Evolutionary conservation across 2,329 filamentous ascomycete species (phyloP), one percentile per base, ranked within the genome.

Genomic region (Fusarium vanettenii): DNA sequence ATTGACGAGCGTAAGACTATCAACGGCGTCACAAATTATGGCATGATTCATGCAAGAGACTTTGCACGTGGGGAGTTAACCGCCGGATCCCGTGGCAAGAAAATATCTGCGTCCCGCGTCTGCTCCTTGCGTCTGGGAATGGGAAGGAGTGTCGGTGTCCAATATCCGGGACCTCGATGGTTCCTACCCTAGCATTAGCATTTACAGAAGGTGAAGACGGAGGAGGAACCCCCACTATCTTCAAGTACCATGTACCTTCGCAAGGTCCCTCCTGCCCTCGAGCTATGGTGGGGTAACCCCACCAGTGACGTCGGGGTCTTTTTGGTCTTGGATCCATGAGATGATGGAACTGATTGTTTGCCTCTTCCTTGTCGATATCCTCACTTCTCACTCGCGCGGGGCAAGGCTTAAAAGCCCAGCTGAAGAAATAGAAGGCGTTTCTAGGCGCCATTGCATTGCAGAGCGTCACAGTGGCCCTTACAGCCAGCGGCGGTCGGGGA

Each of bases 271-370:
- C 29, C 29, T 31, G 29, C 18, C 48, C 27, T 29, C 50, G 45
- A 66, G 67, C 71, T 56, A 48, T 63, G 37, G 73, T 73, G 74
- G 73, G 74, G 48, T 31, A 25, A 50, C 70, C 60, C 67, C 64
- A 70, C 70, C 45, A 61, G 67, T 77, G 73, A 76, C 71, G 73
- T 76, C 71, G 64, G 59, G 18, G 33, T 50, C 61, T 55, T 52
- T 18, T 52, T 52, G 48, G 48, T 31, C 25, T 52, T 52, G 25
- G 48, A 29, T 52, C 25, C 25, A 52, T 52, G 45, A 50, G 45
- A 52, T 31, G 25, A 52, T 52, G 48, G 48, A 29, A 52, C 16
- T 52, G 25, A 29, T 52, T 55, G 27, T 13, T n/a, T 52, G 27
- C 27, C 48, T 55, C 27, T 52, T 52, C 48, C 48, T 31, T 31